phyloP scores from a whole-genome alignment of 2,329 filamentous ascomycete genomes.

The Phialophora expanda region DNA sequence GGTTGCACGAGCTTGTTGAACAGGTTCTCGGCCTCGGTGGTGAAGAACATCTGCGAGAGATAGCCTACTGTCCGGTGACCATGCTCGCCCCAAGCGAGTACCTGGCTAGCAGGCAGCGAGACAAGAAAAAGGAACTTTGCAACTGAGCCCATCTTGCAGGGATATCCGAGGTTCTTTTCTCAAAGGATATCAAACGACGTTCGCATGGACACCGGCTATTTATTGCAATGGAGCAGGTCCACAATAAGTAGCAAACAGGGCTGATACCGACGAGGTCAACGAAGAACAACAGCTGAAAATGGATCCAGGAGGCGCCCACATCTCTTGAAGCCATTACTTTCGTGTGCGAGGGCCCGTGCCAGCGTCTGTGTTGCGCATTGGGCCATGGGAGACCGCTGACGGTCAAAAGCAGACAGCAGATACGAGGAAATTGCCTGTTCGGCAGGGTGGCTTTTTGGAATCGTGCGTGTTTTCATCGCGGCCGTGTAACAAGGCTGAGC shows the following conservation, averaged over 20 bases:
- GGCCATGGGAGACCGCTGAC: not conserved
- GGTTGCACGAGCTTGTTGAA: constrained; percentile 20
- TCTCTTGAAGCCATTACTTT: not conserved
- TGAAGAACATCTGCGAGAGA: constrained; percentile 16
- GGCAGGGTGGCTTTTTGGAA: not conserved
- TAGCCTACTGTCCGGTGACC: constrained; percentile 23
- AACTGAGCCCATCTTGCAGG: not conserved
- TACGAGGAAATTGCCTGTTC: not conserved
- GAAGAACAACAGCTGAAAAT: not conserved
- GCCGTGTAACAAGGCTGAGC: not conserved
- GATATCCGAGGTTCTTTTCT: not conserved
- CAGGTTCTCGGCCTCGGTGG: constrained; percentile 7
- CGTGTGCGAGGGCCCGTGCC: not conserved
- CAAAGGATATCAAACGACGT: not conserved
- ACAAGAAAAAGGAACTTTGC: not conserved
- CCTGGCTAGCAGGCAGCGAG: not conserved
- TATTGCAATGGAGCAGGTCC: not conserved
- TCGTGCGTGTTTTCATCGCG: not conserved
- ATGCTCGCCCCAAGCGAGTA: constrained; percentile 18
- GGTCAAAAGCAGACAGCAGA: not conserved
- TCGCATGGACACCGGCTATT: not conserved
- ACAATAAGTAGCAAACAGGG: not conserved
- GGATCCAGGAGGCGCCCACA: not conserved
- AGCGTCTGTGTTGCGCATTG: not conserved
- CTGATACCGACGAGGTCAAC: not conserved